These are phyloP conservation scores for Globisporangium recalcitrans DNA, from an alignment of 352 stramenopile species.

Conservation along the genomic window DNA sequence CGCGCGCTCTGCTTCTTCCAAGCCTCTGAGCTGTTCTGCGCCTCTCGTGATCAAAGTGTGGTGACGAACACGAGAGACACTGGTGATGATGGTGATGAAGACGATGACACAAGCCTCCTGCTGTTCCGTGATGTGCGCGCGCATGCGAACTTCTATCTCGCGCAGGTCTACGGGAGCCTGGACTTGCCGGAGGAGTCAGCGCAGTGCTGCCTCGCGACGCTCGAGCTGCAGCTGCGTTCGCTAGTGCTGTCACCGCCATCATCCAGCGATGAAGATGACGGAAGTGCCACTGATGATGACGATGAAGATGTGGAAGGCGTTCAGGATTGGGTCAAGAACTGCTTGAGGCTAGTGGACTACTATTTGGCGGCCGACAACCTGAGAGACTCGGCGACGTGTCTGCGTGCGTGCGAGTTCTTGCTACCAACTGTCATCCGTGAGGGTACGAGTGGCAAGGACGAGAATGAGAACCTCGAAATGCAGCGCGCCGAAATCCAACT, in stretches of 20 bases:
- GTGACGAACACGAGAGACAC: not conserved
- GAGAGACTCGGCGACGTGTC: slow-evolving; percentile 40
- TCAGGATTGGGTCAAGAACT: slow-evolving; percentile 56
- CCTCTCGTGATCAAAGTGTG: not conserved
- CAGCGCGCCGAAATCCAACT: slow-evolving; percentile 35
- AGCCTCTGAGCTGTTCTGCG: slow-evolving; percentile 26
- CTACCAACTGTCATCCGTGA: slow-evolving; percentile 10
- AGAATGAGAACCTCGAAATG: slow-evolving; percentile 23
- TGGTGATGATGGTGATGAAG: slow-evolving; percentile 5
- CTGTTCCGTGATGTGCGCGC: slow-evolving; percentile 23
- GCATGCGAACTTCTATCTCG: slow-evolving; percentile 66
- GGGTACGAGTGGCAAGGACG: not conserved
- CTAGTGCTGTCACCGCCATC: not conserved
- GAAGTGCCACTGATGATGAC: not conserved
- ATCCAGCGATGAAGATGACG: slow-evolving; percentile 1
- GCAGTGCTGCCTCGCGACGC: slow-evolving; percentile 53
- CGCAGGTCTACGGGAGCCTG: slow-evolving; percentile 59
- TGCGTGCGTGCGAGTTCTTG: slow-evolving; percentile 43
- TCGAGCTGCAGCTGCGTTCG: slow-evolving; percentile 48
- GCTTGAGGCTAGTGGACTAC: slow-evolving; percentile 50
- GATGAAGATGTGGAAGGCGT: slow-evolving; percentile 19
- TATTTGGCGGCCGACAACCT: slow-evolving; percentile 45
- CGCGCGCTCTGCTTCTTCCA: slow-evolving; percentile 58
- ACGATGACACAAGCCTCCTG: not conserved
- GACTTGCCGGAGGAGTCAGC: slow-evolving; percentile 45